phyloP scores from a whole-genome alignment of 371 early-diverging fungal genomes.

The Mortierella sp. region DNA sequence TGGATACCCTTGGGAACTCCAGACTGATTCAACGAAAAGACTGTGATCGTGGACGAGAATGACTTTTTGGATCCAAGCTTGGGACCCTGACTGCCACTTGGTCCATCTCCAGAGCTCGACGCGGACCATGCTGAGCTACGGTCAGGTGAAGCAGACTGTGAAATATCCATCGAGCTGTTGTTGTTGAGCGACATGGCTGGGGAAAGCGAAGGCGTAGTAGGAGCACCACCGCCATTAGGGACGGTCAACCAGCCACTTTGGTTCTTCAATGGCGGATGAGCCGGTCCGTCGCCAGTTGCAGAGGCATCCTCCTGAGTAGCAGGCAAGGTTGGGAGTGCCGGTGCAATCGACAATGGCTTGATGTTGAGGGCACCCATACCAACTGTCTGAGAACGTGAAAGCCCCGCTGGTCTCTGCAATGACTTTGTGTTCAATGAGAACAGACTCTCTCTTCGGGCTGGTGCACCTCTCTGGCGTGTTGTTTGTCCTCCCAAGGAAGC shows the following conservation, averaged over 20 bases:
- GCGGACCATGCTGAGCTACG: slow-evolving; percentile 25
- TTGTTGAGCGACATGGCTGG: slow-evolving; percentile 20
- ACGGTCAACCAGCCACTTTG: slow-evolving; percentile 44
- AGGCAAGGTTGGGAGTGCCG: slow-evolving; percentile 9
- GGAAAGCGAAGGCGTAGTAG: slow-evolving; percentile 9
- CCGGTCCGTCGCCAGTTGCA: not conserved
- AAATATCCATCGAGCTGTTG: slow-evolving; percentile 16
- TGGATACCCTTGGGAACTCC: slow-evolving; percentile 14
- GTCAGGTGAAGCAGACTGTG: slow-evolving; percentile 24
- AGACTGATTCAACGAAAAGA: slow-evolving; percentile 6
- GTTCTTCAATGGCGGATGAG: slow-evolving; percentile 8
- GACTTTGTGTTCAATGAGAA: slow-evolving; percentile 50
- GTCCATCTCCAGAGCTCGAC: slow-evolving; percentile 5
- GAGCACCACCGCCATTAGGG: slow-evolving; percentile 9
- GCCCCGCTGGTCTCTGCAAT: slow-evolving; percentile 26
- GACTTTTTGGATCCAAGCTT: slow-evolving; percentile 19
- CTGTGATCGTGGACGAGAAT: slow-evolving; percentile 19
- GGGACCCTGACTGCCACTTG: not conserved
- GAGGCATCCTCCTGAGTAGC: slow-evolving; percentile 25
- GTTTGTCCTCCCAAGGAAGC: slow-evolving; percentile 26
- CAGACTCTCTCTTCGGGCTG: slow-evolving; percentile 40
- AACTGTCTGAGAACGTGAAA: slow-evolving; percentile 29
- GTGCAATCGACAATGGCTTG: slow-evolving; percentile 32
- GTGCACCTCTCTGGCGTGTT: slow-evolving; percentile 27
- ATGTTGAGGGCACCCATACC: slow-evolving; percentile 35